Evolutionary conservation across 805 yeast genomes (phyloP).

Genomic region (Blastobotrys robertii): DNA sequence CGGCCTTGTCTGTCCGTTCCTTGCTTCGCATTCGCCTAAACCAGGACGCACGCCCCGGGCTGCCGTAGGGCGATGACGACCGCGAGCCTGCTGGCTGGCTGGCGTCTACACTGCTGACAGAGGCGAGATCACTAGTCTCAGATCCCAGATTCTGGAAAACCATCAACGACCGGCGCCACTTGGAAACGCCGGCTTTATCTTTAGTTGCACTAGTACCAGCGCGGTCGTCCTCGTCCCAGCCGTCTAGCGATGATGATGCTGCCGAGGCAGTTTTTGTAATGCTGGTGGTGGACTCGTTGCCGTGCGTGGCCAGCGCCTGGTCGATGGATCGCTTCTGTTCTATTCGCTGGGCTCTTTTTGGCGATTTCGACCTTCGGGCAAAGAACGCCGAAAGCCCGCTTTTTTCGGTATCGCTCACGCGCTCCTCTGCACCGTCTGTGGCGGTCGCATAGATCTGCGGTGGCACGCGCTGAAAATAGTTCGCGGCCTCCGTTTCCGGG

Average conservation of each 20-base stretch:
- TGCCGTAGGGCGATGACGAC: too few relatives aligned
- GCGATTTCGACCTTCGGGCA: slow-evolving; percentile 12
- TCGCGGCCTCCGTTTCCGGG: too few relatives aligned
- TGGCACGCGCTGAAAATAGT: too few relatives aligned
- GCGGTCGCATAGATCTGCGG: neutral
- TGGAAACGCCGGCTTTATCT: slow-evolving; percentile 10
- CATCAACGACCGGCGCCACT: slow-evolving; percentile 18
- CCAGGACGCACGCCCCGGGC: too few relatives aligned
- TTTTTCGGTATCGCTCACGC: neutral
- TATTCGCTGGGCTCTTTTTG: slow-evolving; percentile 1
- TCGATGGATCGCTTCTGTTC: slow-evolving; percentile 13
- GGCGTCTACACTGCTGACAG: too few relatives aligned
- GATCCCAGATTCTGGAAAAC: slow-evolving; percentile 5
- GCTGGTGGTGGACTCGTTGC: slow-evolving; percentile 11
- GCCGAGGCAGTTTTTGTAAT: too few relatives aligned
- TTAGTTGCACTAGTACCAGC: slow-evolving; percentile 2
- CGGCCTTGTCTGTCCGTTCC: too few relatives aligned
- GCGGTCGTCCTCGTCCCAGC: slow-evolving; percentile 1
- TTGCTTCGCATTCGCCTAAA: too few relatives aligned
- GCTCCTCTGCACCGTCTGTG: slow-evolving; percentile 1
- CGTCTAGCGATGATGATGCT: slow-evolving; percentile 3
- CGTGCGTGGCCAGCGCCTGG: slow-evolving; percentile 13
- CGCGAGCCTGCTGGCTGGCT: too few relatives aligned
- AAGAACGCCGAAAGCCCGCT: slow-evolving; percentile 7
- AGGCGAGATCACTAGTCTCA: too few relatives aligned